Evolutionary conservation across 2,329 filamentous ascomycete genomes (phyloP).

Genomic region (Polychaeton citri): DNA sequence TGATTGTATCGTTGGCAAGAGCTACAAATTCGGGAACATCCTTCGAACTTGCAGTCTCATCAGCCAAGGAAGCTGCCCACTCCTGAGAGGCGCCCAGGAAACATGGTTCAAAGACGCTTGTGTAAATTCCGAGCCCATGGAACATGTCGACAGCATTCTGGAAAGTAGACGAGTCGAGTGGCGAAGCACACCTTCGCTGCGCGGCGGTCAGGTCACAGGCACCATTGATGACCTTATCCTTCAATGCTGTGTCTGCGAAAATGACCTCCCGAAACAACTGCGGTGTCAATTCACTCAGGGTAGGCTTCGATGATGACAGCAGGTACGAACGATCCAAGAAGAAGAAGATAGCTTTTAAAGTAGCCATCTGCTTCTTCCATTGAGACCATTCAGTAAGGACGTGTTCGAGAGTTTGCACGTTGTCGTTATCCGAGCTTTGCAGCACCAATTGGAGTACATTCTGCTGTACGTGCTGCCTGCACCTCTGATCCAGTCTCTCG

Average conservation of each 20-base stretch:
- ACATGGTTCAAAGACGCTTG: slow-evolving; percentile 61
- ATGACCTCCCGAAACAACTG: slow-evolving; percentile 55
- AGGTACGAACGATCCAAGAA: slow-evolving; percentile 87
- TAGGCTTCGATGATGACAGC: slow-evolving; percentile 56
- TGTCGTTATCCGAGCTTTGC: slow-evolving; percentile 40
- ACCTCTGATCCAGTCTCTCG: slow-evolving; percentile 50
- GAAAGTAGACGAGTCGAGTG: slow-evolving; percentile 50
- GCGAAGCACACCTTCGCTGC: slow-evolving; percentile 48
- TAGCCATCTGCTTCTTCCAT: slow-evolving; percentile 69
- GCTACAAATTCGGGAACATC: slow-evolving; percentile 64
- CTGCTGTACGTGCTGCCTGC: slow-evolving; percentile 48
- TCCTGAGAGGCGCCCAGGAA: slow-evolving; percentile 54
- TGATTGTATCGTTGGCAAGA: slow-evolving; percentile 55
- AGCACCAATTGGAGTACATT: slow-evolving; percentile 47
- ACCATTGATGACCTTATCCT: slow-evolving; percentile 47
- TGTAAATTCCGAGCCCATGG: slow-evolving; percentile 72
- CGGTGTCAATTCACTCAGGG: slow-evolving; percentile 71
- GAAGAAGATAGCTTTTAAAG: slow-evolving; percentile 79
- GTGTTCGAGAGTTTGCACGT: slow-evolving; percentile 50
- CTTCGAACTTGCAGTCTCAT: slow-evolving; percentile 45
- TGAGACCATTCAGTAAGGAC: slow-evolving; percentile 54
- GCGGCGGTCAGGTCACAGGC: slow-evolving; percentile 63
- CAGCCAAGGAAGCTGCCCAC: slow-evolving; percentile 59
- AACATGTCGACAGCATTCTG: slow-evolving; percentile 68
- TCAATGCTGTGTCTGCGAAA: slow-evolving; percentile 40